Percentiles rank a stretch among this genome's conserved stretches.
These are phyloP conservation scores for Glycine latifolia DNA, from an alignment of 306 rosid genomes.

Conservation along the genomic window DNA sequence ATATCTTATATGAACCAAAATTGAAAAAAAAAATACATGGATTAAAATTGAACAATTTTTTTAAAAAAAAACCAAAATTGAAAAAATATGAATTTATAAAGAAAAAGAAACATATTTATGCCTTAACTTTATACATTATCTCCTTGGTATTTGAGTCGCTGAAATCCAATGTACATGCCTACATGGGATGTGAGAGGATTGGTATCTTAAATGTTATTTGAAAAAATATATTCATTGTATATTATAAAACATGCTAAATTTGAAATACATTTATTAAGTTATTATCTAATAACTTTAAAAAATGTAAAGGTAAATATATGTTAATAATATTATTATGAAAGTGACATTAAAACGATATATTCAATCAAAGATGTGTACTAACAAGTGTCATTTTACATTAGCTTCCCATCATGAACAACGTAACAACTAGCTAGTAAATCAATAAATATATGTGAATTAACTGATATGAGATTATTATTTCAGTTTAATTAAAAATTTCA, in stretches of 20 bases:
- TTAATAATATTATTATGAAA: constrained; percentile 4
- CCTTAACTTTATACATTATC: too few species aligned
- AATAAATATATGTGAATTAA: too few species aligned
- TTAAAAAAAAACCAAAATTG: too few species aligned
- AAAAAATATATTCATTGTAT: not conserved
- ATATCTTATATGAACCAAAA: too few species aligned
- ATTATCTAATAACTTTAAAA: not conserved
- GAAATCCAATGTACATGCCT: too few species aligned
- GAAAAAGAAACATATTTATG: too few species aligned
- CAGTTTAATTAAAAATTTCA: too few species aligned
- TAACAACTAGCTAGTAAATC: not conserved
- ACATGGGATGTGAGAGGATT: not conserved
- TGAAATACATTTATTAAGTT: not conserved
- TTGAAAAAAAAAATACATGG: too few species aligned
- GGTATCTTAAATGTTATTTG: not conserved
- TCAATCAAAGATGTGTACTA: constrained; percentile 20
- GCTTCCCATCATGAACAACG: constrained; percentile 16
- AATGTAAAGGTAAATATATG: not conserved
- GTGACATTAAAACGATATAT: constrained; percentile 11
- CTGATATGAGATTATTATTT: too few species aligned
- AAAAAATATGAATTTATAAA: too few species aligned
- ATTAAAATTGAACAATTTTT: too few species aligned
- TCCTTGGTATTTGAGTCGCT: too few species aligned
- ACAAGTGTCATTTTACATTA: not conserved
- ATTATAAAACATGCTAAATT: not conserved